Evolutionary conservation across 257 asterid genomes (phyloP), one percentile per base, ranked within the genome.

Genomic region (Osmanthus fragrans): DNA sequence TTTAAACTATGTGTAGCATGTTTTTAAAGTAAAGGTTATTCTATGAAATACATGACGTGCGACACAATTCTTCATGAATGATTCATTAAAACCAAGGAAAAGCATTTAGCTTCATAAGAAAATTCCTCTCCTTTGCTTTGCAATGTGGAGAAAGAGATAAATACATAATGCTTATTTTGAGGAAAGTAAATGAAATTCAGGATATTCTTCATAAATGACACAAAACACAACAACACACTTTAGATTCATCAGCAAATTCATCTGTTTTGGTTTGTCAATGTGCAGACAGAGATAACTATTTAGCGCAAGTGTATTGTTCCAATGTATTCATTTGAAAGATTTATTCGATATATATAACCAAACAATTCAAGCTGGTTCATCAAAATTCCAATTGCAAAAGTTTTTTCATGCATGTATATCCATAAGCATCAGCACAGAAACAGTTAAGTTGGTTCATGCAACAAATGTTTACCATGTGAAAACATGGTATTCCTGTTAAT

Each of bases 371-470:
- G 10, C 29, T 21, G 2, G 30, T 58, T 21, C 30, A 9, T 58
- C 5, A 21, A 18, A 54, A 54, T 54, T 54, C 8, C 64, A 54
- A 19, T 54, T 4, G 12, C n/a, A 0, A 54, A 58, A 58, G 9
- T 30, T 21, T 58, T 5, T 47, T 16, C 25, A 54, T 19, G 64
- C 54, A 66, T 45, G 71, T 40, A 51, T 60, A 56, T 60, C 33
- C 37, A 70, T 33, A 42, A 76, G 64, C 78, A 54, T 42, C 75
- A 45, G 51, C 45, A 63, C 39, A 65, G 13, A 76, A 71, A 56
- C 54, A 64, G 18, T 33, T 23, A 72, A 64, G 63, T 7, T 58
- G 40, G 63, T 58, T n/a, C 13, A 1, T 8, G 27, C 29, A 58
- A 58, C 27, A 70, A 33, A 72, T 64, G 11, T 56, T 64, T 79